These are phyloP conservation scores for Castanea mollissima DNA, from an alignment of 306 rosid genomes.

Conservation along the genomic window DNA sequence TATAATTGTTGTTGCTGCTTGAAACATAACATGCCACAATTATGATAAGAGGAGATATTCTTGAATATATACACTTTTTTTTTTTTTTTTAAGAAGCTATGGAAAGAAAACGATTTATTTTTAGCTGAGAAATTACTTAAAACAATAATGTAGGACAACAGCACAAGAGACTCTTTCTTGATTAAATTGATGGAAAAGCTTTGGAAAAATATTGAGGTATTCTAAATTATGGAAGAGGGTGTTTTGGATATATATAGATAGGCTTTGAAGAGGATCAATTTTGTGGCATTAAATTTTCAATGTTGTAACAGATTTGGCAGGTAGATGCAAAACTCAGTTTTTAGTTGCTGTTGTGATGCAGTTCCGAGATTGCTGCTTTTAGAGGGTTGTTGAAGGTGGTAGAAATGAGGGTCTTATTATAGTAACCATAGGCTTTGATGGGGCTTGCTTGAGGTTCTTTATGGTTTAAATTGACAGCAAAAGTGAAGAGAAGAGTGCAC, in stretches of 20 bases:
- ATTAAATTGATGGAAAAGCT: not conserved
- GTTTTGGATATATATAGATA: not conserved
- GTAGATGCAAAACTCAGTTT: not conserved
- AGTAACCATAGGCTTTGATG: not conserved
- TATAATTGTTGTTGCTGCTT: not conserved
- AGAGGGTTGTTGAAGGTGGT: not conserved
- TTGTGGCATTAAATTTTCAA: not conserved
- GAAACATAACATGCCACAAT: not conserved
- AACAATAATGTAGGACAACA: not conserved
- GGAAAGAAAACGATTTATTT: not conserved
- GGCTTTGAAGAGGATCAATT: not conserved
- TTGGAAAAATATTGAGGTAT: not conserved
- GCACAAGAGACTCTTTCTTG: not conserved
- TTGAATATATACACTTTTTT: too few species aligned
- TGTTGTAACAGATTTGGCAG: not conserved
- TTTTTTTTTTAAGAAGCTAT: not conserved
- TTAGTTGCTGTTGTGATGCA: not conserved
- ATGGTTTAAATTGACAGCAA: not conserved
- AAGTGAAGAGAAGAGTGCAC: not conserved
- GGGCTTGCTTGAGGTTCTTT: not conserved
- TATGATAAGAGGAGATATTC: too few species aligned
- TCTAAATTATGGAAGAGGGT: not conserved
- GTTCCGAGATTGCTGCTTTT: not conserved
- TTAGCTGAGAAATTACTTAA: not conserved
- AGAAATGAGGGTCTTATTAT: not conserved